Evolutionary conservation across 1,139 yeast species (phyloP).

Genomic region (Sugiyamaella sp.): DNA sequence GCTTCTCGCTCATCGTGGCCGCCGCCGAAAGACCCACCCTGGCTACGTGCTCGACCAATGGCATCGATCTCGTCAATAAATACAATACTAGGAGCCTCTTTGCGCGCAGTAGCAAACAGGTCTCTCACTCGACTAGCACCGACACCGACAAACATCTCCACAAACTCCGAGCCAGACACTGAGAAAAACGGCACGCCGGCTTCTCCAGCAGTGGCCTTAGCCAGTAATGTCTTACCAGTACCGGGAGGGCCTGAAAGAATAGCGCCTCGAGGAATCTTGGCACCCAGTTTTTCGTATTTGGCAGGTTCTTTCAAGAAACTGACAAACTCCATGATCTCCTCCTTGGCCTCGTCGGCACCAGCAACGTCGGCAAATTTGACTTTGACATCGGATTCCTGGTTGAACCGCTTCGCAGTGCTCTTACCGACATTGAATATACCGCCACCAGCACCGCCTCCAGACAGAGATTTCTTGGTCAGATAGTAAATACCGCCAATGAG

Average conservation of each 20-base stretch:
- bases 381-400: conserved; percentile 87
- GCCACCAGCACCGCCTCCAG: conserved; percentile 41
- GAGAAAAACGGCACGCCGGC: conserved; percentile 96
- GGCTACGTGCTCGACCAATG: conserved; percentile 90
- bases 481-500: conserved; percentile 85
- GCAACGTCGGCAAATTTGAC: conserved; percentile 92
- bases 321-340: conserved; percentile 97
- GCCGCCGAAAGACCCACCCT: conserved; percentile 75
- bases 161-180: conserved; percentile 96
- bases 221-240: conserved; percentile 95
- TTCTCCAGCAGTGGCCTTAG: conserved; percentile 98
- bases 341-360: conserved; percentile 95
- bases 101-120: conserved; percentile 87
- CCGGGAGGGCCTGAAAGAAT: conserved; percentile 98
- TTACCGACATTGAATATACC: conserved; percentile 66
- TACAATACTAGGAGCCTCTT: conserved; percentile 90
- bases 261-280: conserved; percentile 97
- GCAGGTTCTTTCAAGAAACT: conserved; percentile 88
- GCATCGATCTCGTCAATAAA: conserved; percentile 99
- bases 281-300: conserved; percentile 89
- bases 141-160: conserved; percentile 99
- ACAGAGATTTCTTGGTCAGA: conserved; percentile 61
- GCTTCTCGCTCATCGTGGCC: conserved; percentile 96
- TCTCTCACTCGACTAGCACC: conserved; percentile 98
- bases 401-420: conserved; percentile 80